Base-by-base conservation (phyloP, 1,284 basidiomycete genomes). In the Ceratobasidium sp. region DNA sequence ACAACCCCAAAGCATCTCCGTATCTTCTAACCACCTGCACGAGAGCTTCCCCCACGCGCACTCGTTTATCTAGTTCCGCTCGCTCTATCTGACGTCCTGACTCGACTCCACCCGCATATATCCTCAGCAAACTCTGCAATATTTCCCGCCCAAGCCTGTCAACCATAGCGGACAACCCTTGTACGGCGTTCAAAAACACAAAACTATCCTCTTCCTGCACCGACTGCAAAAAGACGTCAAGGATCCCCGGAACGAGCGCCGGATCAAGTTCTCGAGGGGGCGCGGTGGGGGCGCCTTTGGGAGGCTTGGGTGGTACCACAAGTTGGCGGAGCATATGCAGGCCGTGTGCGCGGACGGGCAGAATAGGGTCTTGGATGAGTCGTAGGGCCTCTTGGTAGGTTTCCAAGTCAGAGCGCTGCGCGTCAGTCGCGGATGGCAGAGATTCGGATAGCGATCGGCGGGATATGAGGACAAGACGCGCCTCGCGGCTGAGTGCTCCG, bases 271-370 rank as follows among this genome's bases (percentile, higher is more conserved):
- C 80, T 15, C 73, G 68, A 76, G 83, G 81, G 43, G 81, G 17
- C 4, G 74, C 69, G 76, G 59, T 44, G 34, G 51, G 54, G 66
- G 81, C 78, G 78, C 80, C 77, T 79, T 51, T 79, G 80, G 8
- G 5, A 1, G 22, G 44, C 78, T 80, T 13, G 54, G 62, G 22
- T 80, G 78, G 22, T 79, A 80, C 85, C 19, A 95, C 90, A 34
- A 97, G 88, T 80, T 94, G 89, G 62, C 92, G 90, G n/a, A 98
- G 87, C 29, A 96, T 86, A 44, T 95, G 86, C 2, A 98, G 86
- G 0, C 97, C 97, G 82, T 99, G 96, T 0, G 95, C 97, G 61
- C 97, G 92, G 22, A 99, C 95, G n/a, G 97, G 97, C 11, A 99
- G 87, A 56, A 97, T 91, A 0, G 95, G 93, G 83, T 99, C 97